Evolutionary conservation across 2,329 filamentous ascomycete genomes (phyloP).

Genomic region (Podosphaera xanthii): DNA sequence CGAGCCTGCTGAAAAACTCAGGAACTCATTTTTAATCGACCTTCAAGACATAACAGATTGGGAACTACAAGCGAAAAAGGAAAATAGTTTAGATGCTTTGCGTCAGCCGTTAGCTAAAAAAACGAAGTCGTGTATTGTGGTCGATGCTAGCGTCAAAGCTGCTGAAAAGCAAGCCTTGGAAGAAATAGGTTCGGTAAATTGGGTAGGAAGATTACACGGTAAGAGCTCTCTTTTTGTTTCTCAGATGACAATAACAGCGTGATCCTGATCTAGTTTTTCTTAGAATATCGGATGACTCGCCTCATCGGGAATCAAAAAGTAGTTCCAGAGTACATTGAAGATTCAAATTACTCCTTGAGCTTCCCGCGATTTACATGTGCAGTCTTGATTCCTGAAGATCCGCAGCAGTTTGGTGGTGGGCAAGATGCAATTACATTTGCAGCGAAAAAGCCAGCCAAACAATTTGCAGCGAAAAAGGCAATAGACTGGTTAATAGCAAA

Average conservation of each 20-base stretch:
- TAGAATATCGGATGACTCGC: conserved; percentile 12
- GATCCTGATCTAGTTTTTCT: not conserved
- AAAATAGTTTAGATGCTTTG: too few relatives aligned
- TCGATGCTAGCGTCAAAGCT: conserved; percentile 3
- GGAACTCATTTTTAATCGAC: too few relatives aligned
- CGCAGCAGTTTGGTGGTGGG: conserved; percentile 7
- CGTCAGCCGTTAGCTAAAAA: not conserved
- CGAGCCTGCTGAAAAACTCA: too few relatives aligned
- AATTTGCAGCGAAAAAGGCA: conserved; percentile 14
- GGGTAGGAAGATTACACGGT: conserved; percentile 14
- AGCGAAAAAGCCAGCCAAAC: conserved; percentile 15
- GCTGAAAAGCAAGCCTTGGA: conserved; percentile 6
- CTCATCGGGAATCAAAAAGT: not conserved
- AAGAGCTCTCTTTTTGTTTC: not conserved
- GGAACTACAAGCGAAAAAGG: not conserved
- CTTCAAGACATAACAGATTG: not conserved
- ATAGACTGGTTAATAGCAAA: conserved; percentile 14
- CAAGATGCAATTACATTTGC: conserved; percentile 5
- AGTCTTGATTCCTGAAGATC: conserved; percentile 8
- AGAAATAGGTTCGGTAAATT: conserved; percentile 12
- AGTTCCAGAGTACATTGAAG: not conserved
- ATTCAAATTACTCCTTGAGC: not conserved
- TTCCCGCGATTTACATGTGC: conserved; percentile 9
- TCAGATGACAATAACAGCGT: not conserved
- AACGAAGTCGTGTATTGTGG: conserved; percentile 5